These are phyloP conservation scores for Mitragyna speciosa DNA, from an alignment of 257 asterid species.

Conservation along the genomic window DNA sequence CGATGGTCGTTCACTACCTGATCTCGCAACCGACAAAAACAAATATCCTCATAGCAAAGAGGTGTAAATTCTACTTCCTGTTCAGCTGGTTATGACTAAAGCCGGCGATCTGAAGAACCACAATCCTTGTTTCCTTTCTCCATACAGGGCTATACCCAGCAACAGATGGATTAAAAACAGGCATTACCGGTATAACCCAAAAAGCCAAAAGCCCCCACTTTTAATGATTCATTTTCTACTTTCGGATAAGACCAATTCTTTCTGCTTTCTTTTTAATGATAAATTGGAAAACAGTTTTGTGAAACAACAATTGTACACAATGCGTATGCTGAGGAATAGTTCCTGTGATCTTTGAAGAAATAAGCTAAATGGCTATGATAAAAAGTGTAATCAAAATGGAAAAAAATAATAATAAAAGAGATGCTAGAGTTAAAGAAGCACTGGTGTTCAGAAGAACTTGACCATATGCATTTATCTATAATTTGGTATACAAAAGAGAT, in stretches of 20 bases:
- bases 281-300: not conserved
- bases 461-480: not conserved
- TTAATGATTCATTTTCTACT: not conserved
- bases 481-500: not conserved
- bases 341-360: not conserved
- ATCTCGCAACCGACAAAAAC: not conserved
- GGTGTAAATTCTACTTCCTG: too few relatives aligned
- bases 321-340: not conserved
- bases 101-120: not conserved
- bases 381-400: too few relatives aligned
- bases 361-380: not conserved
- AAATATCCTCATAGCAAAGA: too few relatives aligned
- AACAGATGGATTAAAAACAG: not conserved
- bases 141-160: not conserved
- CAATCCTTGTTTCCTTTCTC: not conserved
- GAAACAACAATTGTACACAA: not conserved
- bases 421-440: not conserved
- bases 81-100: too few relatives aligned
- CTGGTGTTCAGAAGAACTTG: too few relatives aligned
- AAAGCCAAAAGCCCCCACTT: not conserved
- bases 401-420: not conserved
- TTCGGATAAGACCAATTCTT: too few relatives aligned
- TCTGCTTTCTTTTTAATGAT: not conserved
- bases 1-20: too few relatives aligned
- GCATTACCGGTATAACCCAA: not conserved